Evolutionary conservation across 1,284 basidiomycete genomes (phyloP), one percentile per base, ranked within the genome.

Genomic region (Austroboletus niveus): DNA sequence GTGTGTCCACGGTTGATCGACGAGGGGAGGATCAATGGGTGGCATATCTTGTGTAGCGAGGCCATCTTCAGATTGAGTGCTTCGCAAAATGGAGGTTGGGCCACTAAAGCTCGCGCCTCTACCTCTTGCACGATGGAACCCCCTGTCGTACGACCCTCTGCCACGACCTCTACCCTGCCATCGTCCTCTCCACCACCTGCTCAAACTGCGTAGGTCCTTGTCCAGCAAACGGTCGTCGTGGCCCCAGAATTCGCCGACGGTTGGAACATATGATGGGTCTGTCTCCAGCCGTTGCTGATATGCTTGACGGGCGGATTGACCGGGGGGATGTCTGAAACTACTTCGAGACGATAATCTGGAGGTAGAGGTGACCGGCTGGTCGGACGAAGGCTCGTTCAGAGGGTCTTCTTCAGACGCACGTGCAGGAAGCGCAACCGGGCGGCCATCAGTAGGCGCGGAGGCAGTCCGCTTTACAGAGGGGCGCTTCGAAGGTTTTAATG

Each of bases 171-270:
- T 77, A 42, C 81, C 79, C 62, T 86, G 80, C 84, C 88, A 86
- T 52, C 80, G 80, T 41, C 84, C 89, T 57, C 87, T 77, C 89
- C 89, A 88, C 89, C 87, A 92, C 8, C 78, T 84, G 73, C 85
- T 89, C 53, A 89, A 71, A 68, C 82, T 86, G 53, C 85, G 80
- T 47, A 88, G 69, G 58, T 85, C 83, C 72, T 84, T 89, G 71
- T 84, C 89, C 67, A 86, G 71, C 56, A 87, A 72, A 45, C 92
- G 84, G 67, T 94, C 91, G 66, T 94, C 92, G 64, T 94, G 93
- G 8, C 89, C 86, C 92, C 91, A 95, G 64, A 94, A 95, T 56
- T 87, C 85, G 54, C 92, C 92, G 12, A 93, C 87, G 27, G 83
- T 87, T 22, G 92, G 92, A 30, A 91, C 87, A 63, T 85, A 92